Evolutionary conservation across 2,329 filamentous ascomycete species (phyloP), one percentile per base, ranked within the genome.

Genomic region (Annulohypoxylon truncatum): DNA sequence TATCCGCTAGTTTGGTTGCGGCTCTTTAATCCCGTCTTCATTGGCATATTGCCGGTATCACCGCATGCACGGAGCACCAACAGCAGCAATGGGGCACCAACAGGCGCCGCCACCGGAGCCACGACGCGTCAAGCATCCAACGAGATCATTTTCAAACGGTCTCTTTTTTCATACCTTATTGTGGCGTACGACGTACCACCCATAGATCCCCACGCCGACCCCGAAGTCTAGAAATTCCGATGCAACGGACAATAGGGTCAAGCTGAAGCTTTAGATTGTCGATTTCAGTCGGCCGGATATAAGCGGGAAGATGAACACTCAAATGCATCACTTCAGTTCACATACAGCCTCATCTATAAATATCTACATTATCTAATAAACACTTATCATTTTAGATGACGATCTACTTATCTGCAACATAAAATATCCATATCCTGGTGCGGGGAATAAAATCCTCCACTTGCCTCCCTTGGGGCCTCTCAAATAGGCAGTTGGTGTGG

Each of bases 401-500:
- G 57, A 53, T 53, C 57, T 35, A 38, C 47, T 13, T 52, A 54
- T 42, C 38, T 38, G 44, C 31, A 15, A 26, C 12, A n/a, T 3
- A 35, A 10, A 40, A 52, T 55, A 13, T 10, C 58, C 38, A 48
- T 33, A 29, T 40, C 20, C 28, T 7, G 33, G 57, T 66, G 67
- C 60, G 67, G 67, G 67, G 67, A 56, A 40, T 33, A 13, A n/a
- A 31, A 24, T 31, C 51, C 51, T 42, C 51, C 51, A 54, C 51
- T 52, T 54, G 31, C 35, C 55, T 64, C 63, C 64, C 64, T 67
- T 63, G 31, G 51, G 12, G 13, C 20, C 24, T 59, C 60, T 66
- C 35, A 63, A 69, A 65, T 46, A 65, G 65, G 64, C 40, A 67
- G 61, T 52, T 54, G 20, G 38, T 58, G 47, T 22, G 55, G 65